Percentiles rank a stretch among this genome's conserved stretches.
These are phyloP conservation scores for Daedaleopsis nitida DNA, from an alignment of 768 basidiomycete species.

Conservation along the genomic window DNA sequence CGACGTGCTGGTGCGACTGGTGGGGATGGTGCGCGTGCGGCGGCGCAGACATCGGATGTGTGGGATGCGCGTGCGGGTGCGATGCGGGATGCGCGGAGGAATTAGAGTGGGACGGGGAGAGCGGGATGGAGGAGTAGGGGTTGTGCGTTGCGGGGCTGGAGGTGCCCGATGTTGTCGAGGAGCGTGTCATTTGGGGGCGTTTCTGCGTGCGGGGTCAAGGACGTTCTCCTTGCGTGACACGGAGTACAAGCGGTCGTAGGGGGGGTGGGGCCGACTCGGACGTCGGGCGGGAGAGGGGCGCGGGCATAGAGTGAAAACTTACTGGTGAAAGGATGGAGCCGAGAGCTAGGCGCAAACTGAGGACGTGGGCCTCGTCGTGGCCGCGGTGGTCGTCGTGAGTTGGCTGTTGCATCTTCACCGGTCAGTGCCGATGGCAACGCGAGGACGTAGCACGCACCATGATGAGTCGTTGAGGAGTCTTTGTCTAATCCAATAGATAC, in stretches of 20 bases:
- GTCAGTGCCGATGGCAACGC: background rate
- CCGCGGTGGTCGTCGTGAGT: constrained; percentile 28
- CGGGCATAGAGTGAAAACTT: constrained; percentile 30
- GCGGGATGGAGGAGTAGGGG: constrained; percentile 11
- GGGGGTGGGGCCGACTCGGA: background rate
- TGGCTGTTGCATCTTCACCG: background rate
- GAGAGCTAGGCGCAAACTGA: constrained; percentile 50
- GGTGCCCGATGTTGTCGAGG: constrained; percentile 28
- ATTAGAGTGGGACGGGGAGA: constrained; percentile 10
- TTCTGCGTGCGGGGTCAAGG: constrained; percentile 23
- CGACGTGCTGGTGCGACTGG: constrained; percentile 7
- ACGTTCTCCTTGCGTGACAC: background rate
- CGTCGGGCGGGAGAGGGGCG: constrained; percentile 15
- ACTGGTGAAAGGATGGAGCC: constrained; percentile 65
- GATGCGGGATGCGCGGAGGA: constrained; percentile 9
- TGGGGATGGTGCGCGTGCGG: background rate
- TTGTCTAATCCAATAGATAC: background rate
- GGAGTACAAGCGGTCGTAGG: background rate
- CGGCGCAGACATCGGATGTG: background rate
- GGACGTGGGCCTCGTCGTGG: constrained; percentile 29
- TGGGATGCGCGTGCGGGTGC: constrained; percentile 8
- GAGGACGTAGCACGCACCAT: constrained; percentile 1
- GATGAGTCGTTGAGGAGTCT: background rate
- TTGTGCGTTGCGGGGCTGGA: constrained; percentile 25
- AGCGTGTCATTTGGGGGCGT: constrained; percentile 23